Evolutionary conservation across 2,329 filamentous ascomycete species (phyloP), one percentile per base, ranked within the genome.

Genomic region (Epichloe baconii): DNA sequence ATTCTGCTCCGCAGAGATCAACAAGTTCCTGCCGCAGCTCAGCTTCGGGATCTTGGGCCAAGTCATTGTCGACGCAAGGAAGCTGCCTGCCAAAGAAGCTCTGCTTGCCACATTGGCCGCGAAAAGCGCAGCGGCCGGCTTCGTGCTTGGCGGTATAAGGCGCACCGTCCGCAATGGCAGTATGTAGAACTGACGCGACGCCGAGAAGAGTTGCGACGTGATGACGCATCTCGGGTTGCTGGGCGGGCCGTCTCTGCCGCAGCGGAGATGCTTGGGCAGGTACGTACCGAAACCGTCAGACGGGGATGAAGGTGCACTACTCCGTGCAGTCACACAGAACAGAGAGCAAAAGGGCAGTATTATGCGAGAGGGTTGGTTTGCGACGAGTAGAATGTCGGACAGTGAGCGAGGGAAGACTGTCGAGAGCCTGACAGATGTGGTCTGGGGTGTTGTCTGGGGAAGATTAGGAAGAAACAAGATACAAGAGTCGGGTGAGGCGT

Each of bases 21-120:
- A 95, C 82, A 50, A 98, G 75, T 70, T 91, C 83, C 60, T 85
- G 75, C 55, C 89, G 81, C 53, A 88, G 75, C 51, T 80, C 77
- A 7, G 79, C 76, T 21, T 85, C 80, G 2, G 91, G 91, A 36
- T 85, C 77, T 56, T 82, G 74, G 37, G 93, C 93, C 37, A 83
- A 72, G 4, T 77, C 89, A 65, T 98, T 98, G 69, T 98, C 91
- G 14, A 90, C 82, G 64, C 93, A 98, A 4, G 93, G 93, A 54
- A 97, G 75, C 58, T 95, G 81, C 52, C 88, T 85, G 51, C 89
- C 88, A 62, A 97, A 97, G 65, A 93, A 85, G 56, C 85, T 84
- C 68, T 91, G 84, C 67, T 89, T 90, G 46, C 93, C 93, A 65
- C 93, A 98, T 56, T 94, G 85, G 7, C 89, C 89, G 47, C 91